Base-by-base conservation (phyloP, 306 rosid genomes). In the Purshia tridentata region DNA sequence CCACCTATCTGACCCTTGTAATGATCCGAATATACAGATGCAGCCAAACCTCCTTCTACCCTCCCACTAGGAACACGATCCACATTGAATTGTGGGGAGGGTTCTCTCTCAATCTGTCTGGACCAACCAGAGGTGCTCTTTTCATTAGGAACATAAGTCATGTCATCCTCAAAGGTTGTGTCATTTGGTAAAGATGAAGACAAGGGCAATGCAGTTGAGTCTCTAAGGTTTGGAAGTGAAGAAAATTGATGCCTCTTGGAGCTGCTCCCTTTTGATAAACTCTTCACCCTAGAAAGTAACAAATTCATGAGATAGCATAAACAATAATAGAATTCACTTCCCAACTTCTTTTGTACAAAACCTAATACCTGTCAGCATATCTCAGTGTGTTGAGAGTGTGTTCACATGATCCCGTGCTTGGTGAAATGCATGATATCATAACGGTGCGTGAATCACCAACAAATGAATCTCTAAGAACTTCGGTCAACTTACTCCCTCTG, bases 401-500 rank as follows among this genome's bases (percentile, higher is more conserved):
- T 81, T 91, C 97, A 60, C 91, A 88, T 10, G 97, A 91, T 72
- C 97, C 95, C 9, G 97, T 82, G 85, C 95, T 84, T 15, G 97
- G 97, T 15, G 97, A 87, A 77, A 91, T 87, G 84, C 97, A 91
- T 62, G 97, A 91, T 78, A 91, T 87, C 97, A 91, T 91, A 46
- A 91, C 95, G 19, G 97, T 88, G 75, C 95, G 91, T 0, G 97
- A 91, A 79, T 91, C 87, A 79, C 95, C 89, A 51, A 88, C 95
- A 77, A 91, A 91, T 67, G 97, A 91, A 74, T 91, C 97, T 53
- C 95, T 82, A 58, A 91, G 86, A 73, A 91, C 97, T 88, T 91
- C 97, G 2, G 97, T 91, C 80, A 91, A 79, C 82, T 91, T 88
- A 78, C 97, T 91, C 81, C 97, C 97, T 85, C 97, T 82, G 81